Percentiles rank a stretch among this genome's conserved stretches.
Conservation (phyloP, 2,329 filamentous ascomycete genomes). For the Colletotrichum cuscutae region DNA sequence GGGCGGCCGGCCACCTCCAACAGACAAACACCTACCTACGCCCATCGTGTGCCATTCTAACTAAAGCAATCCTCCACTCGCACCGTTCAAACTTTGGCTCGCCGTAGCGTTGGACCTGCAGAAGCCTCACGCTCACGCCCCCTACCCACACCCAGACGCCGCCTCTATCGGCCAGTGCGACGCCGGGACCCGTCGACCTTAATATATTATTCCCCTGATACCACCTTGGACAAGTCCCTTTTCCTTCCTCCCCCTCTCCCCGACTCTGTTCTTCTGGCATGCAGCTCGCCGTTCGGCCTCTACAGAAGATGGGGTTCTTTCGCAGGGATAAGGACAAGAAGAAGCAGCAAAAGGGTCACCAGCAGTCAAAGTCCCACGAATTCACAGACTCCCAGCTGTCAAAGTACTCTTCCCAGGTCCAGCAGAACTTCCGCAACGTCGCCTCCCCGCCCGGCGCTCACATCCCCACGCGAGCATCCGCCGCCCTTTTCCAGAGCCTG, state of each 20-base stretch:
- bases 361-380: conserved; percentile 18
- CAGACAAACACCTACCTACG: not conserved
- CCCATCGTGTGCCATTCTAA: not conserved
- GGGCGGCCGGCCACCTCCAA: not conserved
- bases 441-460: conserved; percentile 37
- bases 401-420: conserved; percentile 32
- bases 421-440: conserved; percentile 29
- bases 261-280: conserved; percentile 10
- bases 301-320: conserved; percentile 35
- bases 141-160: conserved; percentile 19
- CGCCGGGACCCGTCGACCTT: conserved; percentile 28
- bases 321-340: conserved; percentile 36
- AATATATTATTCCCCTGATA: conserved; percentile 31
- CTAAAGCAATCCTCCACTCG: not conserved
- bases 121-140: conserved; percentile 19
- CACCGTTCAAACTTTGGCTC: conserved; percentile 22
- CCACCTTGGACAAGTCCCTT: conserved; percentile 8
- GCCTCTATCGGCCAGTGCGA: conserved; percentile 25
- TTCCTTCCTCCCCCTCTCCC: not conserved
- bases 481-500: conserved; percentile 61
- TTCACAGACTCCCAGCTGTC: conserved; percentile 26
- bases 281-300: conserved; percentile 33
- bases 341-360: conserved; percentile 26
- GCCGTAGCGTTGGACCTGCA: conserved; percentile 29
- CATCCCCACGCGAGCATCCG: conserved; percentile 53